Conservation (phyloP, 2,329 filamentous ascomycete species). For the Phialocephala sp. region DNA sequence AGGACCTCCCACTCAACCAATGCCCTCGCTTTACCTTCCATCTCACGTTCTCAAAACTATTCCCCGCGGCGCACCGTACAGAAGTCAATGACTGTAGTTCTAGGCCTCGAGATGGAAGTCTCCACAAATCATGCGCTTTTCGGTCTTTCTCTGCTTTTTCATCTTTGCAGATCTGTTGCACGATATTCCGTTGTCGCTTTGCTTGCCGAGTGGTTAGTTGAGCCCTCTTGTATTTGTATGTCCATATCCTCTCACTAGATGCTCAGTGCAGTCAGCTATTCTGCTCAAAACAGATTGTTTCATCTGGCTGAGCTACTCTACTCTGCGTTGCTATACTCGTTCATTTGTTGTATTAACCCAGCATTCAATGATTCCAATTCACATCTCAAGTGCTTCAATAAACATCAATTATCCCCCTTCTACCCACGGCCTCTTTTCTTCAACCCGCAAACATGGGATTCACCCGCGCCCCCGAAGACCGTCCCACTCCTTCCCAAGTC, state of each 20-base stretch:
- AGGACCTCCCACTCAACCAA: background rate
- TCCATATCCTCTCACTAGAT: background rate
- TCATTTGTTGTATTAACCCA: slow-evolving; percentile 5
- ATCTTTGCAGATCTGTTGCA: background rate
- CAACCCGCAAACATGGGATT: slow-evolving; percentile 28
- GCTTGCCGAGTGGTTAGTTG: background rate
- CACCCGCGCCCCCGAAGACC: slow-evolving; percentile 35
- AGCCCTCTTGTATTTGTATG: background rate
- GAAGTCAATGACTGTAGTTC: background rate
- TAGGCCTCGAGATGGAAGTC: background rate
- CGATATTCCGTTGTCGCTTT: slow-evolving; percentile 6
- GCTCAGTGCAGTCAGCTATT: background rate
- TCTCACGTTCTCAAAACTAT: background rate
- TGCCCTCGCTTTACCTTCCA: slow-evolving; percentile 9
- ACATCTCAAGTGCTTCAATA: background rate
- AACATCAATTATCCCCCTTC: background rate
- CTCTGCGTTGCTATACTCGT: slow-evolving; percentile 7
- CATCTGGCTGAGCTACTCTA: background rate
- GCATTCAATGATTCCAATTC: slow-evolving; percentile 5
- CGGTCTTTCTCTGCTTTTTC: slow-evolving; percentile 6
- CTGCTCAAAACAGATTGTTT: background rate
- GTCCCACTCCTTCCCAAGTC: slow-evolving; percentile 36
- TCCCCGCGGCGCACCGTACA: background rate
- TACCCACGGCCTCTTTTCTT: slow-evolving; percentile 2
- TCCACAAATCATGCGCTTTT: background rate